Evolutionary conservation across 2,329 filamentous ascomycete genomes (phyloP).

Genomic region (Ophiostoma himal-ulmi): DNA sequence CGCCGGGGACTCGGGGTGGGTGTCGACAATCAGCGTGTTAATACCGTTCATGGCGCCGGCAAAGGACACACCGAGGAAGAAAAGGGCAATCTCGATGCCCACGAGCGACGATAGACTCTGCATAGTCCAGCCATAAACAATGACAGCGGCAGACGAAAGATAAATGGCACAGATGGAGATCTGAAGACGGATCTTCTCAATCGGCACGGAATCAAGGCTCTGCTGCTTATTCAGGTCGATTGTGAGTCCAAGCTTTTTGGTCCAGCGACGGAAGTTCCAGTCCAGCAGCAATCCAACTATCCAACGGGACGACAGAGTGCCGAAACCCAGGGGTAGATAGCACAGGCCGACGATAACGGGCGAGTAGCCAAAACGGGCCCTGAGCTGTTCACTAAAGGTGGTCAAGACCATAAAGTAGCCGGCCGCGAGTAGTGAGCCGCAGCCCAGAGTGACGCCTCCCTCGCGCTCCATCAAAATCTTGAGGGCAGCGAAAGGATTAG

Average conservation of each 20-base stretch:
- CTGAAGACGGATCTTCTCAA: conserved; percentile 47
- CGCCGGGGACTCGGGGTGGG: conserved; percentile 47
- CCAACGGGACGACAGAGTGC: conserved; percentile 43
- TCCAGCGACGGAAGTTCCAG: conserved; percentile 61
- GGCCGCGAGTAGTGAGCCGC: conserved; percentile 42
- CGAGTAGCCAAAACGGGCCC: conserved; percentile 49
- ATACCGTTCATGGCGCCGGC: conserved; percentile 44
- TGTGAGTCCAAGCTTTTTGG: conserved; percentile 22
- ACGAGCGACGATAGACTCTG: conserved; percentile 39
- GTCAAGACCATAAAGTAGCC: conserved; percentile 46
- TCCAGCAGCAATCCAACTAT: conserved; percentile 54
- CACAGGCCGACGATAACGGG: conserved; percentile 50
- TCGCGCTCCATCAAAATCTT: conserved; percentile 78
- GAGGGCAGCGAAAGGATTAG: conserved; percentile 77
- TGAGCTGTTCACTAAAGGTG: conserved; percentile 41
- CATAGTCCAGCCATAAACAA: background rate
- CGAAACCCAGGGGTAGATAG: conserved; percentile 47
- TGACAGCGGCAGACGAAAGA: conserved; percentile 38
- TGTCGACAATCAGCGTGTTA: conserved; percentile 50
- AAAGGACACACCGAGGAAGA: conserved; percentile 39
- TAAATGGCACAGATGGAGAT: conserved; percentile 47
- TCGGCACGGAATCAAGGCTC: conserved; percentile 45
- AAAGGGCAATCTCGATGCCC: conserved; percentile 43
- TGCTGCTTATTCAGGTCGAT: conserved; percentile 49
- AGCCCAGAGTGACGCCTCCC: conserved; percentile 49